A percentile compares a stretch with the other conserved stretches of the same genome.
These are phyloP conservation scores for Myrica gale DNA, from an alignment of 306 rosid genomes.

Conservation along the genomic window DNA sequence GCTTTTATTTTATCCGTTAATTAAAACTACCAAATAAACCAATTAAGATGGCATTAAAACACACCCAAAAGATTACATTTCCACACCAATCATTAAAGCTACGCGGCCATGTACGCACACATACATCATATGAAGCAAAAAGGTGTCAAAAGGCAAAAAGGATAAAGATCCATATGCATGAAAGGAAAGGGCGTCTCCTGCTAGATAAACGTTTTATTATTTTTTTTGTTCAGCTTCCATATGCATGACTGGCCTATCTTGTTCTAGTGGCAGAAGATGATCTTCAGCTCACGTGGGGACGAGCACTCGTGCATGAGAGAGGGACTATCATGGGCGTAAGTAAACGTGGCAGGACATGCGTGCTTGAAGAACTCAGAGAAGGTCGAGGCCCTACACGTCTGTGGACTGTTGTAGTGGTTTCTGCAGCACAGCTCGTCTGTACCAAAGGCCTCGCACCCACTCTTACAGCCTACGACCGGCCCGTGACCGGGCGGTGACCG, in stretches of 20 bases:
- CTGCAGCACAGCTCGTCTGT: slow-evolving; percentile 71
- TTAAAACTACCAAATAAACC: too few species aligned
- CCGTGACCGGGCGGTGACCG: slow-evolving; percentile 43
- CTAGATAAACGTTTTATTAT: too few species aligned
- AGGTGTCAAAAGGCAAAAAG: background rate
- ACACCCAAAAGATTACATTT: background rate
- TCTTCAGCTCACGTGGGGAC: slow-evolving; percentile 84
- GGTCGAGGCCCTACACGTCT: slow-evolving; percentile 48
- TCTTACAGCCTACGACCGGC: slow-evolving; percentile 71
- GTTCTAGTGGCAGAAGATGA: slow-evolving; percentile 75
- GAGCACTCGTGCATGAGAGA: slow-evolving; percentile 84
- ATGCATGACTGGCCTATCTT: background rate
- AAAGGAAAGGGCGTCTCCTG: too few species aligned
- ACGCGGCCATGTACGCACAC: background rate
- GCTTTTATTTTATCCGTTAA: too few species aligned
- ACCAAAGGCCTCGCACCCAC: slow-evolving; percentile 79
- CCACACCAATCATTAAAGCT: background rate
- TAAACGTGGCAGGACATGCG: slow-evolving; percentile 68
- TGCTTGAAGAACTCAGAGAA: slow-evolving; percentile 63
- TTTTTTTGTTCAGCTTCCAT: background rate
- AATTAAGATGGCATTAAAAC: background rate
- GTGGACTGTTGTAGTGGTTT: slow-evolving; percentile 62
- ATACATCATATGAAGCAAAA: background rate
- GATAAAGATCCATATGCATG: background rate
- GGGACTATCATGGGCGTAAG: slow-evolving; percentile 74